Percentiles rank a stretch among this genome's conserved stretches.
phyloP scores from a whole-genome alignment of 2,329 filamentous ascomycete genomes.

The Aspergillus ochraceus region DNA sequence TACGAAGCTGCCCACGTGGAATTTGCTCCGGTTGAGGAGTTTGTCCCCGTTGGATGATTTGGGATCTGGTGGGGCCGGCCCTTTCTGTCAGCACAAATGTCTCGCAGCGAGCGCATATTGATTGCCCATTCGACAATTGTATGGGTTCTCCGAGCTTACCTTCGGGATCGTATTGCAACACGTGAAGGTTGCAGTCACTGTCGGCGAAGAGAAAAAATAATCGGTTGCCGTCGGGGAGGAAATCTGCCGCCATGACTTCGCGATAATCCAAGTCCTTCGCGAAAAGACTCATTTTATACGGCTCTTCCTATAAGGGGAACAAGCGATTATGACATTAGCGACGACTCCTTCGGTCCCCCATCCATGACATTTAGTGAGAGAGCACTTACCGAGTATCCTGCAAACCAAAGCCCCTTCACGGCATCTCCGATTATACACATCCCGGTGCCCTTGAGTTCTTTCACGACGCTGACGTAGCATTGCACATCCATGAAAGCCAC shows the following conservation, averaged over 20 bases:
- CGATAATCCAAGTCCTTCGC: conserved; percentile 79
- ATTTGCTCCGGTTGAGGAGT: conserved; percentile 82
- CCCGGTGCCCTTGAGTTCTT: conserved; percentile 78
- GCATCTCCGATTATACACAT: conserved; percentile 86
- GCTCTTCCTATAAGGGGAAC: conserved; percentile 65
- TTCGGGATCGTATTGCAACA: conserved; percentile 92
- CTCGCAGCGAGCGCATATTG: background rate
- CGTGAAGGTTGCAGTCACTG: conserved; percentile 79
- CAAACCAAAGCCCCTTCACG: conserved; percentile 93
- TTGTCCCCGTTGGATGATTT: conserved; percentile 88
- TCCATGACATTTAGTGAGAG: background rate
- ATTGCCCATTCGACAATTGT: background rate
- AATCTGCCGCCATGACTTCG: conserved; percentile 79
- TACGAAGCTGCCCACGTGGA: conserved; percentile 79
- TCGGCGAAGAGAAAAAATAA: conserved; percentile 82
- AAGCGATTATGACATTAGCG: conserved; percentile 6
- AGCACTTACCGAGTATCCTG: conserved; percentile 72
- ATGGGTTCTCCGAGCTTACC: conserved; percentile 57
- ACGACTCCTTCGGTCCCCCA: background rate
- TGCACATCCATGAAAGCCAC: conserved; percentile 98
- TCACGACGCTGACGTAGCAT: conserved; percentile 84
- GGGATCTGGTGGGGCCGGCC: conserved; percentile 61
- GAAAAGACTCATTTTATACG: conserved; percentile 91
- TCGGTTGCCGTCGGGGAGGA: conserved; percentile 80
- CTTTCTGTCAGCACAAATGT: conserved; percentile 4